Evolutionary conservation across 768 basidiomycete genomes (phyloP).

Genomic region (Rhodotorula babjevae): DNA sequence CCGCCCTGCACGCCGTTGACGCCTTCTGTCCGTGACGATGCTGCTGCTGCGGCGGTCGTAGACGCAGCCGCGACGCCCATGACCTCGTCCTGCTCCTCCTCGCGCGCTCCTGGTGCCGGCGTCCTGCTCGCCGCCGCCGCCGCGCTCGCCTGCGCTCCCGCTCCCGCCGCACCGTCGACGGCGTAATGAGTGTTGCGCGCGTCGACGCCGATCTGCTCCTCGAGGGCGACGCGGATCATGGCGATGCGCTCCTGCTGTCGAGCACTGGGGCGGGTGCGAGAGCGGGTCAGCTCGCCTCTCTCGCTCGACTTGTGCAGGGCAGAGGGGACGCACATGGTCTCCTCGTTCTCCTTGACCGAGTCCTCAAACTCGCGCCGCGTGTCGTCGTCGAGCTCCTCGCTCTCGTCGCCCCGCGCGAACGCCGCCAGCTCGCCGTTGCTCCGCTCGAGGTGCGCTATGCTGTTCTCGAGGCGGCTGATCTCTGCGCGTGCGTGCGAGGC

Average conservation of each 20-base stretch:
- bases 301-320: no score
- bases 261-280: background rate
- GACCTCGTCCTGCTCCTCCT: background rate
- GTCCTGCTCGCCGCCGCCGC: background rate
- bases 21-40: background rate
- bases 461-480: conserved; percentile 31
- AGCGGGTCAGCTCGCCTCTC: background rate
- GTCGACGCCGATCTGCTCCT: conserved; percentile 34
- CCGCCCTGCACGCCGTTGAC: background rate
- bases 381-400: conserved; percentile 11
- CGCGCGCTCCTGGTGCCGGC: background rate
- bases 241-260: conserved; percentile 24
- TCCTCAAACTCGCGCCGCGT: conserved; percentile 13
- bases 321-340: conserved; percentile 24
- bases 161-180: background rate
- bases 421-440: conserved; percentile 26
- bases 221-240: conserved; percentile 29
- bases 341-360: conserved; percentile 27
- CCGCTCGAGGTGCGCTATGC: conserved; percentile 25
- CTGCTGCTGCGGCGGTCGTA: background rate
- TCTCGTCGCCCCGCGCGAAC: background rate
- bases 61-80: background rate
- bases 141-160: background rate
- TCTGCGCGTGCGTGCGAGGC: background rate
- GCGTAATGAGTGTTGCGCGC: conserved; percentile 30